Base-by-base conservation (phyloP, 176 grass and related monocot genomes). In the Rhynchospora breviuscula region DNA sequence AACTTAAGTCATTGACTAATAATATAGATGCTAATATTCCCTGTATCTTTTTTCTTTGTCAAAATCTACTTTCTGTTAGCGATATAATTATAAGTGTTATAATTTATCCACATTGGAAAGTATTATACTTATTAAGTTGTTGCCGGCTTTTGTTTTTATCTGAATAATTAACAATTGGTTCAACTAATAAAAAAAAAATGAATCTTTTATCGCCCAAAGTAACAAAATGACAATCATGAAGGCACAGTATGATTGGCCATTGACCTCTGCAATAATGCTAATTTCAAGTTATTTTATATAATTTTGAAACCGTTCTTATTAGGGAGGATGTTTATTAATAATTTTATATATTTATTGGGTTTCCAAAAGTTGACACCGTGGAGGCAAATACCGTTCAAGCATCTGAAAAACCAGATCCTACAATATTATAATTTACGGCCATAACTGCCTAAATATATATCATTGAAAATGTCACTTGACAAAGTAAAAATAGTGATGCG, bases 401-500 rank as follows among this genome's bases (percentile, higher is more conserved):
- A 21, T 29, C 19, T 57, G n/a, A 81, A 60, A 80, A 80, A 61
- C 17, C 78, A 40, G 14, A 35, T 60, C 10, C 18, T 80, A 12
- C 44, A 35, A 80, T 19, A 44, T 70, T 18, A 45, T 64, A 82
- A 82, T 21, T 53, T 82, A 54, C 61, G 67, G 62, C 44, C 17
- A 48, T 82, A 65, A 23, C 60, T 46, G 80, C 44, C 33, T 66
- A 82, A 54, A 66, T 46, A 77, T 15, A 56, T 15, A 31, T 77
- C 23, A 77, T 51, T 76, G 51, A 59, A 58, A 2, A 43, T n/a
- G 53, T n/a, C 63, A 33, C 56, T 62, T 58, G 26, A 35, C 31
- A 33, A 45, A 57, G 14, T 48, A 78, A 46, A 63, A 78, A 82
- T 15, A 35, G 46, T 86, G 83, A 89, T 79, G 84, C 44, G 40